A percentile compares a stretch with the other conserved stretches of the same genome.
phyloP scores from a whole-genome alignment of 2,329 filamentous ascomycete species.

The Capronia coronata region DNA sequence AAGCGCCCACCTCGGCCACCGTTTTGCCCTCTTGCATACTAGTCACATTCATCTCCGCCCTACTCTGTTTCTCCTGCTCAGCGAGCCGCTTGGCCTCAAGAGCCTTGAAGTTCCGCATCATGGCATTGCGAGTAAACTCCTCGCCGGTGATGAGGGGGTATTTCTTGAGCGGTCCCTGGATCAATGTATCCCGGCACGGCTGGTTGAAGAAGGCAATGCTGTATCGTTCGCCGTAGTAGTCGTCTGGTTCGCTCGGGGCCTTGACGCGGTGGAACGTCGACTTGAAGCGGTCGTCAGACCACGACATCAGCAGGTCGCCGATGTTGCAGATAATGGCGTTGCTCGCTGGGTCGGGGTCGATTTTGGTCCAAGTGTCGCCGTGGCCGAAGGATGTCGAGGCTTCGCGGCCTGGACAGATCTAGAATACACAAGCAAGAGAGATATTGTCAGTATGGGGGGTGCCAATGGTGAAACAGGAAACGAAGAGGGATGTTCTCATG shows the following conservation, averaged over 20 bases:
- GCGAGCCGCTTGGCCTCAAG: conserved; percentile 33
- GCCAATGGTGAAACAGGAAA: too few relatives aligned
- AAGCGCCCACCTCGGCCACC: conserved; percentile 15
- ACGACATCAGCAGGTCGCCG: conserved; percentile 52
- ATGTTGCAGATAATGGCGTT: conserved; percentile 58
- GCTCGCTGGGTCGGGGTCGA: conserved; percentile 46
- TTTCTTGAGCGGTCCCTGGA: conserved; percentile 57
- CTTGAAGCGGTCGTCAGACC: conserved; percentile 60
- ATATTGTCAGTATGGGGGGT: neutral
- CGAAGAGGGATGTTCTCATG: too few relatives aligned
- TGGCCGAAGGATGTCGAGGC: conserved; percentile 53
- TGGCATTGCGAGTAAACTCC: conserved; percentile 54
- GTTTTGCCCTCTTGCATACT: conserved; percentile 5
- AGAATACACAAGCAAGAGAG: neutral
- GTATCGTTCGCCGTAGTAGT: conserved; percentile 55
- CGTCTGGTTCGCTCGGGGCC: conserved; percentile 49
- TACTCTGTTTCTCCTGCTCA: neutral
- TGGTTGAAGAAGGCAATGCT: conserved; percentile 63
- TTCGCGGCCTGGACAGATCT: conserved; percentile 43
- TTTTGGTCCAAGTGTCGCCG: conserved; percentile 57
- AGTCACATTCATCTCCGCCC: neutral
- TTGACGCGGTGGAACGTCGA: conserved; percentile 60
- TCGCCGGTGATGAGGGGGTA: conserved; percentile 56
- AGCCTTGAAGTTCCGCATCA: conserved; percentile 50
- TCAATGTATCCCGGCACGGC: conserved; percentile 51